Evolutionary conservation across 106 monocot genomes (phyloP).

Genomic region (Triglochin maritima): DNA sequence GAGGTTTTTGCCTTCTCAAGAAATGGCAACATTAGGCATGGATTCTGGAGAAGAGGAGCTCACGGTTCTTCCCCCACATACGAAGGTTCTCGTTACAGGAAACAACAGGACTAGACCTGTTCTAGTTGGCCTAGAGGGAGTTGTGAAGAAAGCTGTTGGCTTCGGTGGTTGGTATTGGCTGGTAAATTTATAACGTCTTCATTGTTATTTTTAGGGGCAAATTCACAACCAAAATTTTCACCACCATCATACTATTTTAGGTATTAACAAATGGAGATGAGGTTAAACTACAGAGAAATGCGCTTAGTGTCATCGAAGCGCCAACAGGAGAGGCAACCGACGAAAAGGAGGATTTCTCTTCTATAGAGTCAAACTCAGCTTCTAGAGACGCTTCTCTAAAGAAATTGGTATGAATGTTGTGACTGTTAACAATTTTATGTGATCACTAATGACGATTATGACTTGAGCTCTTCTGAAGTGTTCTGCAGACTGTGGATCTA

Average conservation of each 20-base stretch:
- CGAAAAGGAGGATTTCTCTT: conserved; percentile 2
- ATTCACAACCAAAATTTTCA: not conserved
- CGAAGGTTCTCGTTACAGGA: conserved; percentile 30
- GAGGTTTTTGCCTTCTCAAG: not conserved
- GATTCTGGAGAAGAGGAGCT: conserved; percentile 27
- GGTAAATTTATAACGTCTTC: conserved; percentile 9
- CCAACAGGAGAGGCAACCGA: conserved; percentile 3
- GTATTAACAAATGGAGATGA: conserved; percentile 23
- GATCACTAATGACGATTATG: not conserved
- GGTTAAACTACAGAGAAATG: conserved; percentile 22
- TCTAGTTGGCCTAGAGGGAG: conserved; percentile 24
- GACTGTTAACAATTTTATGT: not conserved
- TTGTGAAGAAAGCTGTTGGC: conserved; percentile 31
- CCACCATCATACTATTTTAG: not conserved
- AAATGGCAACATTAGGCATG: conserved; percentile 3
- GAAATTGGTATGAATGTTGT: conserved; percentile 9
- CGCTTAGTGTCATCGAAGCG: conserved; percentile 18
- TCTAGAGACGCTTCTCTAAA: not conserved
- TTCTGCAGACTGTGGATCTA: conserved; percentile 16
- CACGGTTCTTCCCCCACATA: conserved; percentile 20
- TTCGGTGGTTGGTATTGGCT: conserved; percentile 38
- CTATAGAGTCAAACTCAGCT: not conserved
- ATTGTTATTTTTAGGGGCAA: not conserved
- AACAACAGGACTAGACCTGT: conserved; percentile 32
- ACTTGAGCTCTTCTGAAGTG: not conserved